These are phyloP conservation scores for Ophiosphaerella narmari DNA, from an alignment of 2,329 filamentous ascomycete genomes.

Conservation along the genomic window DNA sequence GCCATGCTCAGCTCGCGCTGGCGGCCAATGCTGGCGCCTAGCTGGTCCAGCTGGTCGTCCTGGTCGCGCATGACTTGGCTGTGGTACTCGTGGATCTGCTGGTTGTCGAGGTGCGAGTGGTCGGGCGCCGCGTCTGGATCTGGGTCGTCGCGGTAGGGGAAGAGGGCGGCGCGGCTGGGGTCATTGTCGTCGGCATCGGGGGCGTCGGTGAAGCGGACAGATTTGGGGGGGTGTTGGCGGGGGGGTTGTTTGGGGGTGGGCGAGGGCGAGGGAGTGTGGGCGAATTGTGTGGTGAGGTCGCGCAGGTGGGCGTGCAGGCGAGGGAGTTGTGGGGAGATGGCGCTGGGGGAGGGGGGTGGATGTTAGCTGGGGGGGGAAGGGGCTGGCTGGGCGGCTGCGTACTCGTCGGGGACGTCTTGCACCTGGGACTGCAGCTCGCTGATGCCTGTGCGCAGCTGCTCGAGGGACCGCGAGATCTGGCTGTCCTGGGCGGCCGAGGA, in stretches of 20 bases:
- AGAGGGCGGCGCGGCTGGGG: conserved; percentile 60
- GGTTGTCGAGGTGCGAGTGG: conserved; percentile 69
- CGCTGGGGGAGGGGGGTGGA: conserved; percentile 20
- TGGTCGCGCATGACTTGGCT: conserved; percentile 80
- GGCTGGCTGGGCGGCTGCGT: conserved; percentile 16
- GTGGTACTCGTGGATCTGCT: conserved; percentile 87
- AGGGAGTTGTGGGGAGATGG: conserved; percentile 61
- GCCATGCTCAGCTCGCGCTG: conserved; percentile 93
- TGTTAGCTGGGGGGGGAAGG: neutral
- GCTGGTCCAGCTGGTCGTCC: conserved; percentile 86
- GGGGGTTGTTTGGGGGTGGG: conserved; percentile 52
- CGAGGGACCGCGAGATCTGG: conserved; percentile 85
- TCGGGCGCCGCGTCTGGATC: conserved; percentile 49
- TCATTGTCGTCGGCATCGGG: conserved; percentile 44
- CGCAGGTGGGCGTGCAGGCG: conserved; percentile 74
- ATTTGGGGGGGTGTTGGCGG: conserved; percentile 59
- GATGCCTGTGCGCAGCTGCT: conserved; percentile 82
- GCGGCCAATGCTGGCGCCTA: conserved; percentile 84
- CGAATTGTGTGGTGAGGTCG: conserved; percentile 80
- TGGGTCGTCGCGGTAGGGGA: conserved; percentile 75
- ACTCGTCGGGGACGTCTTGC: conserved; percentile 63
- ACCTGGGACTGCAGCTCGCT: conserved; percentile 69
- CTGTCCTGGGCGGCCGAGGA: conserved; percentile 81
- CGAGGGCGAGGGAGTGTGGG: conserved; percentile 49
- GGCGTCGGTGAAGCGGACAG: conserved; percentile 81